These are phyloP conservation scores for Crassisporium funariophilum DNA, from an alignment of 768 basidiomycete genomes.

Conservation along the genomic window DNA sequence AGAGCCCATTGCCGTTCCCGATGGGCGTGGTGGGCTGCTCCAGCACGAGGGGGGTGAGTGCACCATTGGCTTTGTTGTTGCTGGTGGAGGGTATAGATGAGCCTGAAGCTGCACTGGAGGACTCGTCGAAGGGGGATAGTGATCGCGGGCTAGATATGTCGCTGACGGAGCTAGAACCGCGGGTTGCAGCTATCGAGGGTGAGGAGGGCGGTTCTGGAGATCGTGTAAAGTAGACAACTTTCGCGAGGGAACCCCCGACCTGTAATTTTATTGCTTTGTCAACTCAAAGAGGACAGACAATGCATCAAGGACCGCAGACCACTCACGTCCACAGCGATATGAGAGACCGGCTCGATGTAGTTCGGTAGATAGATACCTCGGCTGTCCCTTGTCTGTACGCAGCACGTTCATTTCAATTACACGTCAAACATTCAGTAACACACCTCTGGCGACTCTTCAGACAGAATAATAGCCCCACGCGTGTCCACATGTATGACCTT, in stretches of 20 bases:
- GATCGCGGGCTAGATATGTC: slow-evolving; percentile 48
- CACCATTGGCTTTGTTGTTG: slow-evolving; percentile 57
- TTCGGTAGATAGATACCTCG: slow-evolving; percentile 97
- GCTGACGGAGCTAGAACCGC: slow-evolving; percentile 53
- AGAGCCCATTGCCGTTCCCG: slow-evolving; percentile 34
- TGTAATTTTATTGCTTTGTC: slow-evolving; percentile 36
- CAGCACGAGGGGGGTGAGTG: slow-evolving; percentile 82
- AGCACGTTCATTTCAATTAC: slow-evolving; percentile 11
- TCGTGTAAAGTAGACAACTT: slow-evolving; percentile 98
- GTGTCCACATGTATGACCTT: slow-evolving; percentile 94
- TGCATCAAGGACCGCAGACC: slow-evolving; percentile 21
- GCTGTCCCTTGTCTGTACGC: slow-evolving; percentile 80
- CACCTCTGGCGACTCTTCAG: slow-evolving; percentile 94
- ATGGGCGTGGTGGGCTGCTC: slow-evolving; percentile 45
- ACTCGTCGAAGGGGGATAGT: slow-evolving; percentile 41
- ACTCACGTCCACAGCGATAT: slow-evolving; percentile 96
- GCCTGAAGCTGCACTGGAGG: slow-evolving; percentile 29
- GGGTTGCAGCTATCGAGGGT: slow-evolving; percentile 65
- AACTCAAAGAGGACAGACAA: slow-evolving; percentile 11
- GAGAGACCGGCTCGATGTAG: slow-evolving; percentile 95
- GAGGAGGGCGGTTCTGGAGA: slow-evolving; percentile 85
- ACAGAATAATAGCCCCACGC: slow-evolving; percentile 88
- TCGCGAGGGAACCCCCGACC: slow-evolving; percentile 97
- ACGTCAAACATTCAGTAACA: slow-evolving; percentile 25
- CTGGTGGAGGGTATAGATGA: slow-evolving; percentile 33